Conservation (phyloP, 192 early-diverging fungal species). For the Pilobolus umbonatus region DNA sequence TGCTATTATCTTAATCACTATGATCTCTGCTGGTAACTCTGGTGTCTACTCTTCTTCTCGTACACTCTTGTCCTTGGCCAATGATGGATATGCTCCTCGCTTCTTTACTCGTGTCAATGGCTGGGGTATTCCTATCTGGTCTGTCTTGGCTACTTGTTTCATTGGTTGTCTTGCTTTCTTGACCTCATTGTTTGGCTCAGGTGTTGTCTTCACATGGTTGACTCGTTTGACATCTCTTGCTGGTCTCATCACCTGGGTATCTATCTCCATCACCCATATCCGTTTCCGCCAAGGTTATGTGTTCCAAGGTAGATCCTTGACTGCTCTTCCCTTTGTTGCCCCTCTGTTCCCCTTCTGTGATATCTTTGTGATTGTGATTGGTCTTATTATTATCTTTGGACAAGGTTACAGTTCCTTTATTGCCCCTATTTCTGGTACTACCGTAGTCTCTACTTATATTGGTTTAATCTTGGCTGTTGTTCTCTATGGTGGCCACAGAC, state of each 20-base stretch:
- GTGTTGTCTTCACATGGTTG: constrained; percentile 66
- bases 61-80: constrained; percentile 69
- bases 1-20: constrained; percentile 62
- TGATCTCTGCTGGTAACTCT: constrained; percentile 78
- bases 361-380: constrained; percentile 61
- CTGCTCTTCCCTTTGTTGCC: constrained; percentile 68
- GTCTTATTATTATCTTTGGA: constrained; percentile 51
- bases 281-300: constrained; percentile 78
- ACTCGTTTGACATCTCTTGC: constrained; percentile 66
- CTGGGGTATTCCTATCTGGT: constrained; percentile 60
- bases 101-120: constrained; percentile 57
- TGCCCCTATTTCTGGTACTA: constrained; percentile 41
- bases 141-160: constrained; percentile 55
- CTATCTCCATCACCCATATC: constrained; percentile 75
- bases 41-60: constrained; percentile 84
- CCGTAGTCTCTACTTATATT: constrained; percentile 59
- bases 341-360: constrained; percentile 68
- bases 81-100: constrained; percentile 71
- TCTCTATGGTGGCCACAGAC: constrained; percentile 54
- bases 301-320: constrained; percentile 62
- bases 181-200: constrained; percentile 60
- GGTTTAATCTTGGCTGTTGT: constrained; percentile 59
- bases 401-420: constrained; percentile 56
- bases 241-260: constrained; percentile 80
- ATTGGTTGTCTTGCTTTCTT: constrained; percentile 61